These are phyloP conservation scores for Kodamaea plutei DNA, from an alignment of 1,139 yeast genomes.

Conservation along the genomic window DNA sequence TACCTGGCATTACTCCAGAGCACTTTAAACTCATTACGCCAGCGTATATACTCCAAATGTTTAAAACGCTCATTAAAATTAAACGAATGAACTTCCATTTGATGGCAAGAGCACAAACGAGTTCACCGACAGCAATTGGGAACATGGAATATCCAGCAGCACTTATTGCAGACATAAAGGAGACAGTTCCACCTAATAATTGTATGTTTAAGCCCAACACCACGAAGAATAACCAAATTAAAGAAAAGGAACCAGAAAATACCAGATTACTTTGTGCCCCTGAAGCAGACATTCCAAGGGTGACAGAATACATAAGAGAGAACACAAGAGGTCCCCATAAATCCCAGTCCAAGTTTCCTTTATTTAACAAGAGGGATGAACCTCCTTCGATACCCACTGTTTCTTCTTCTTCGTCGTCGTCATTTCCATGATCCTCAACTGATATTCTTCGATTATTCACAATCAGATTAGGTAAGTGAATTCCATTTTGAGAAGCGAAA, in stretches of 20 bases:
- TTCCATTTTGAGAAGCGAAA: conserved; percentile 44
- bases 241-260: conserved; percentile 47
- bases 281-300: conserved; percentile 39
- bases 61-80: conserved; percentile 47
- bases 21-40: conserved; percentile 62
- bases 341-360: conserved; percentile 67
- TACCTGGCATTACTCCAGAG: conserved; percentile 65
- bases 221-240: conserved; percentile 55
- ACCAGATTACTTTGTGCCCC: conserved; percentile 37
- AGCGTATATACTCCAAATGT: conserved; percentile 72
- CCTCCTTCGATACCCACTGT: conserved; percentile 6
- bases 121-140: conserved; percentile 67
- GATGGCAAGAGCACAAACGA: conserved; percentile 52
- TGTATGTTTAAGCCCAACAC: conserved; percentile 67
- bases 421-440: conserved; percentile 29
- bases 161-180: conserved; percentile 74
- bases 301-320: conserved; percentile 59
- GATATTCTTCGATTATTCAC: conserved; percentile 27
- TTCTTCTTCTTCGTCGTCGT: conserved; percentile 18
- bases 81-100: conserved; percentile 54
- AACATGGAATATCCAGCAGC: conserved; percentile 80
- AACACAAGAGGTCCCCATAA: conserved; percentile 86
- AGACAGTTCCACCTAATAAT: conserved; percentile 67
- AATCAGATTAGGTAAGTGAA: conserved; percentile 40
- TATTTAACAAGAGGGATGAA: conserved; percentile 16